Evolutionary conservation across 1,284 basidiomycete genomes (phyloP), one percentile per base, ranked within the genome.

Genomic region (Moesziomyces sp.): DNA sequence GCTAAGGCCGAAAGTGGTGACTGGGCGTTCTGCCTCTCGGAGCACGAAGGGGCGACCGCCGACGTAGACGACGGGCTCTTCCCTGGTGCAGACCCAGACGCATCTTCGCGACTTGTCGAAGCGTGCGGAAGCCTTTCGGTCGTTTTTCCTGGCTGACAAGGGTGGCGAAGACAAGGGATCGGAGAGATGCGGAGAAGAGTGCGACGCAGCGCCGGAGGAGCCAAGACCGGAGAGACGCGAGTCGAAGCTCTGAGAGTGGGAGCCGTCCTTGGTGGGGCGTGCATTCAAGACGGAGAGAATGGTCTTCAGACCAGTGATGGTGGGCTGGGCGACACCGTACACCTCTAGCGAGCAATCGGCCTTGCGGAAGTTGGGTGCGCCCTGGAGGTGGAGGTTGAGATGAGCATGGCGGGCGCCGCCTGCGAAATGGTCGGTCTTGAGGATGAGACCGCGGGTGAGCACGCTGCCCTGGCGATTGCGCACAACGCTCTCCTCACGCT

Each of bases 31-130:
- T 0, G 92, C 90, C 84, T 99, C 96, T 51, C 97, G 89, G n/a
- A 99, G 87, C 14, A 99, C 96, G 79, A 97, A 99, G 0, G 97
- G 94, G 30, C 94, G 84, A 13, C 93, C 93, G 55, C 93, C 94
- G 65, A 98, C 95, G 81, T 94, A 95, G 44, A 96, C 90, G 89
- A 99, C 96, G 14, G 97, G 96, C 86, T 98, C 97, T 59, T 88
- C 87, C 23, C 87, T 75, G 1, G 87, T 87, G 74, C 86, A 87
- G 65, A 88, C 86, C 87, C 87, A 88, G 16, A 86, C 84, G 14
- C 85, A 85, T 58, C 83, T 82, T 19, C 66, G 71, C 5, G 56
- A 40, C 61, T 70, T 74, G 38, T 68, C 68, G 26, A 42, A 26
- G 8, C 55, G 48, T n/a, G 50, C 21, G 9, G 61, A 54, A 9